These are phyloP conservation scores for Aspergillus neotritici DNA, from an alignment of 2,329 filamentous ascomycete species.

Conservation along the genomic window DNA sequence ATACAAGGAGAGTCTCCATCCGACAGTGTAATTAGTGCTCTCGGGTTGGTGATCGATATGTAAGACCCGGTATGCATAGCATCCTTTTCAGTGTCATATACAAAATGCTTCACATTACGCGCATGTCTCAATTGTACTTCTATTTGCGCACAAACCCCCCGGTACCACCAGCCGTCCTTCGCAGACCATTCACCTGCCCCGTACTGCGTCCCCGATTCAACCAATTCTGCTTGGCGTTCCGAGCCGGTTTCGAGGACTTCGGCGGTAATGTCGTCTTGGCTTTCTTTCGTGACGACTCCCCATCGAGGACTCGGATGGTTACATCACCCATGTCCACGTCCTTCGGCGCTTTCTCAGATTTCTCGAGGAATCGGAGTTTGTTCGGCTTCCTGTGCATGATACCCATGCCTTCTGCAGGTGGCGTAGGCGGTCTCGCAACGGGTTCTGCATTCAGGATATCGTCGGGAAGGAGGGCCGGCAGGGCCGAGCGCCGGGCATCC, in stretches of 20 bases:
- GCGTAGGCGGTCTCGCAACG: slow-evolving; percentile 40
- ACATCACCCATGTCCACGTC: slow-evolving; percentile 47
- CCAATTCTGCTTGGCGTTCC: slow-evolving; percentile 36
- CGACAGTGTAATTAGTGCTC: no score
- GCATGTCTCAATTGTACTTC: slow-evolving; percentile 9
- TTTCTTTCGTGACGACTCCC: slow-evolving; percentile 29
- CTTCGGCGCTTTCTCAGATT: slow-evolving; percentile 44
- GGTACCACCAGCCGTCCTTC: slow-evolving; percentile 32
- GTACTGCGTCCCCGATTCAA: slow-evolving; percentile 31
- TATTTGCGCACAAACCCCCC: slow-evolving; percentile 35
- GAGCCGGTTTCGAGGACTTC: slow-evolving; percentile 39
- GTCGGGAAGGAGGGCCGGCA: slow-evolving; percentile 48
- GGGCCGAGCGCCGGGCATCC: slow-evolving; percentile 31
- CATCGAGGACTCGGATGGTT: slow-evolving; percentile 46
- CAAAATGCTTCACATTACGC: no score
- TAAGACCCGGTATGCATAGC: no score
- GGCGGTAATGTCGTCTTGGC: slow-evolving; percentile 40
- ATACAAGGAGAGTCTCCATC: no score
- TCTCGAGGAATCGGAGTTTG: slow-evolving; percentile 47
- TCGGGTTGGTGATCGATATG: no score
- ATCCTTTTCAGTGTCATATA: no score
- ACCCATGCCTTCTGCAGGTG: slow-evolving; percentile 32
- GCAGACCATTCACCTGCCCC: slow-evolving; percentile 30
- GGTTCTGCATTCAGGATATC: slow-evolving; percentile 47
- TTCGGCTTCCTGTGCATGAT: slow-evolving; percentile 30